Base-by-base conservation (phyloP, 2,329 filamentous ascomycete species). In the Colletotrichum theobromicola region DNA sequence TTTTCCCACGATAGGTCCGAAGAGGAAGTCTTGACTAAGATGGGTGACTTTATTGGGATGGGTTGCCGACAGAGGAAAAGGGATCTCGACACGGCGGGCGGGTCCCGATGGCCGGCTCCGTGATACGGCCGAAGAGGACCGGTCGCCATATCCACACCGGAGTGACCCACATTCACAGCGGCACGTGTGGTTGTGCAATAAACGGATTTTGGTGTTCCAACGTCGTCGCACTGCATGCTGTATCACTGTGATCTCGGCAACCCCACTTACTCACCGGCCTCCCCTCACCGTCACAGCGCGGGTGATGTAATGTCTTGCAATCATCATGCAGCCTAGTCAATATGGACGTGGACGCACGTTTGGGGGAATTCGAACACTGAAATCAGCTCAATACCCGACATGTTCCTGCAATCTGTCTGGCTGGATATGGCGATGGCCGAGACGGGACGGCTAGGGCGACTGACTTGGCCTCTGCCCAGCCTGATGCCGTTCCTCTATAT, bases 111-210 rank as follows among this genome's bases (percentile, higher is more conserved):
- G 21, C 42, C 42, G 42, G 37, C 42, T 50, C 42, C 42, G 10
- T 21, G 42, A 50, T 50, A 21, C 42, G n/a, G 42, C 42, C 42
- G n/a, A n/a, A 13, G n/a, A 50, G n/a, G n/a, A 50, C 42, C 42
- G 42, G 42, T 0, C 0, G 0, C n/a, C 10, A 1, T 46, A 0
- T 5, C n/a, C 42, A 50, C 42, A 50, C 42, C 42, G n/a, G 42
- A 21, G 42, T 50, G 42, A 21, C 2, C 42, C 42, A 50, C 42
- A 50, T 7, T 2, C 42, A 13, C 42, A 50, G 21, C 42, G 10
- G n/a, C 42, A 32, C 5, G 18, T 50, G n/a, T 50, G n/a, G 42
- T 7, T 50, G n/a, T 50, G n/a, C n/a, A 50, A 50, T n/a, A 5
- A 50, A 4, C 42, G n/a, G 3, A 50, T 21, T 2, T 4, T 21